Conservation (phyloP, 306 rosid genomes). For the Trichosanthes cucumerina region DNA sequence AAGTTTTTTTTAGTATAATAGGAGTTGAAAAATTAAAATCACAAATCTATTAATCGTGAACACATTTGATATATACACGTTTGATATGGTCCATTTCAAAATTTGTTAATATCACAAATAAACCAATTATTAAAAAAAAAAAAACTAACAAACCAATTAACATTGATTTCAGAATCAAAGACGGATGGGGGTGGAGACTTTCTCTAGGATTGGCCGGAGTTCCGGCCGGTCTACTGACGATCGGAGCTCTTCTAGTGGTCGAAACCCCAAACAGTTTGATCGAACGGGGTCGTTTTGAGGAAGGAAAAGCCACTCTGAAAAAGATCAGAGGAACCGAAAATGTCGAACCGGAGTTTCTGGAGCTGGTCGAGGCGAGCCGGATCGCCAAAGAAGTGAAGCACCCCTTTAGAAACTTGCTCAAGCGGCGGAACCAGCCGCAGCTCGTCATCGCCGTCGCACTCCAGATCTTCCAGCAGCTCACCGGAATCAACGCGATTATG, state of each 20-base stretch:
- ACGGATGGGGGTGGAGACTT: slow-evolving; percentile 95
- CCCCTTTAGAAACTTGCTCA: slow-evolving; percentile 62
- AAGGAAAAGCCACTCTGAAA: slow-evolving; percentile 55
- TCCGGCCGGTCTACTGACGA: slow-evolving; percentile 59
- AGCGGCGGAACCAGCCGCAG: slow-evolving; percentile 61
- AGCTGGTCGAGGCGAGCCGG: slow-evolving; percentile 65
- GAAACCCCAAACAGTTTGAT: slow-evolving; percentile 88
- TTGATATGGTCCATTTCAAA: too few relatives aligned
- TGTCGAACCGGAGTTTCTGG: slow-evolving; percentile 67
- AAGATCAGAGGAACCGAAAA: slow-evolving; percentile 67
- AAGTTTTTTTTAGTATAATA: too few relatives aligned
- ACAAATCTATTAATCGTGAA: too few relatives aligned
- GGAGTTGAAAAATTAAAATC: too few relatives aligned
- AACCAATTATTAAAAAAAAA: too few relatives aligned
- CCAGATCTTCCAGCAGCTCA: slow-evolving; percentile 81
- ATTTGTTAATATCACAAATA: too few relatives aligned
- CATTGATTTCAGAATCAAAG: slow-evolving; percentile 35
- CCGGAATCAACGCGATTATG: slow-evolving; percentile 95
- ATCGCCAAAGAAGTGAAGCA: slow-evolving; percentile 57
- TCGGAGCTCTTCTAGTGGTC: slow-evolving; percentile 68
- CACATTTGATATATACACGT: too few relatives aligned
- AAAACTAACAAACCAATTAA: background rate
- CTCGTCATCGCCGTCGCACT: slow-evolving; percentile 55
- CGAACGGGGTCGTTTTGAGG: slow-evolving; percentile 66
- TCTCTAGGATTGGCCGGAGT: slow-evolving; percentile 76